phyloP scores from a whole-genome alignment of 805 yeast species.

The Starmerella kuoi region DNA sequence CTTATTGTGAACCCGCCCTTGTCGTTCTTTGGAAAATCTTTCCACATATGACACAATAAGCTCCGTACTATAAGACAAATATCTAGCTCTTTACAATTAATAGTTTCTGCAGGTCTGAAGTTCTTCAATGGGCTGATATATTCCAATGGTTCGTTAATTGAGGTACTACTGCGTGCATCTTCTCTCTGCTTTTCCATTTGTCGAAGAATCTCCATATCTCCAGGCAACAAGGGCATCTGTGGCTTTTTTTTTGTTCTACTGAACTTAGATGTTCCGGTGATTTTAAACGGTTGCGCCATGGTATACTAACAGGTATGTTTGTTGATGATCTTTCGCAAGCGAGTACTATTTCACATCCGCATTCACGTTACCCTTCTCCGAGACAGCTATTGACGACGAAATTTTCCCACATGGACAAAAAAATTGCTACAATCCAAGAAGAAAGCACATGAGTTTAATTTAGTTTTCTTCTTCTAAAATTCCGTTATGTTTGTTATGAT shows the following conservation, averaged over 20 bases:
- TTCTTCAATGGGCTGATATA: conserved; percentile 10
- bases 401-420: too few species aligned
- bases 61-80: conserved; percentile 21
- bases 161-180: conserved; percentile 5
- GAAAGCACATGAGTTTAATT: too few species aligned
- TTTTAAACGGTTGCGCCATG: conserved; percentile 5
- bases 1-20: conserved; percentile 14
- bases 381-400: too few species aligned
- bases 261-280: conserved; percentile 10
- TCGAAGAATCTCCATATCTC: conserved; percentile 18
- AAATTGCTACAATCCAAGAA: too few species aligned
- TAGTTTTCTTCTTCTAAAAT: too few species aligned
- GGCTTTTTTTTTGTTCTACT: conserved; percentile 6
- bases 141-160: conserved; percentile 14
- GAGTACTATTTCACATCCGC: too few species aligned
- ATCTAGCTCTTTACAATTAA: conserved; percentile 18
- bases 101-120: conserved; percentile 16
- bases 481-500: too few species aligned
- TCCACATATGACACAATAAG: conserved; percentile 25
- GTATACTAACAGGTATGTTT: too few species aligned
- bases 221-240: conserved; percentile 20
- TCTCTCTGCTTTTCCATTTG: conserved; percentile 23
- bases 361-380: too few species aligned
- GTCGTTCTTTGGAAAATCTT: conserved; percentile 26
- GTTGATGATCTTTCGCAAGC: too few species aligned